Evolutionary conservation across 306 rosid genomes (phyloP), one percentile per base, ranked within the genome.

Genomic region (Begonia peltatifolia): DNA sequence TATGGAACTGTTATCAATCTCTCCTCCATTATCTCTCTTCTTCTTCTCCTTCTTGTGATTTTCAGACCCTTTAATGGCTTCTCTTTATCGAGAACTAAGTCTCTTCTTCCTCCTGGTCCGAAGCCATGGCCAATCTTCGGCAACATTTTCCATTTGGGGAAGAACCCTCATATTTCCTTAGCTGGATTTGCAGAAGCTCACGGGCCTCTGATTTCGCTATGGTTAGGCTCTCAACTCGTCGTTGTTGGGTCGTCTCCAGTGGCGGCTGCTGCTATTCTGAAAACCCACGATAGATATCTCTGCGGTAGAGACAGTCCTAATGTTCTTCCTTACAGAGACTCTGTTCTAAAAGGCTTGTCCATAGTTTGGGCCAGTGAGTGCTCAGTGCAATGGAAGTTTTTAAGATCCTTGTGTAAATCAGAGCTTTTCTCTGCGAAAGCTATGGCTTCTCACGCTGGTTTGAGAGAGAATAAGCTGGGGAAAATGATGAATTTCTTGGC

Each of bases 141-240:
- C 30, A 57, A 59, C 7, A 54, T 59, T 16, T 53, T 41, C n/a
- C 55, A 59, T 0, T 35, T 59, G 2, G 63, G 55, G 9, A 14
- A 59, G 17, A 38, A 49, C 0, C 44, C 47, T 41, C 63, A 48
- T 23, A 14, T 49, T 25, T 10, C 63, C 2, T 12, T 49, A 1
- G 42, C 63, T 0, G 14, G 17, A 0, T 49, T 59, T 3, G 41
- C 58, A 11, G 6, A 61, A 42, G 14, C 11, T 18, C 14, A 50
- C 9, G 65, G 65, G n/a, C 65, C 65, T 41, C 51, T 52, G 3
- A n/a, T 61, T 12, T 61, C 65, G 18, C 43, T 50, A 11, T 17
- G 36, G 43, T 57, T 61, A 0, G 65, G 58, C n/a, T 12, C 52
- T 41, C 65, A 50, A 46, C 52, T 30, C 43, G 22, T 41, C 2